Evolutionary conservation across 1,284 basidiomycete species (phyloP).

Genomic region (Termitomyces sp.): DNA sequence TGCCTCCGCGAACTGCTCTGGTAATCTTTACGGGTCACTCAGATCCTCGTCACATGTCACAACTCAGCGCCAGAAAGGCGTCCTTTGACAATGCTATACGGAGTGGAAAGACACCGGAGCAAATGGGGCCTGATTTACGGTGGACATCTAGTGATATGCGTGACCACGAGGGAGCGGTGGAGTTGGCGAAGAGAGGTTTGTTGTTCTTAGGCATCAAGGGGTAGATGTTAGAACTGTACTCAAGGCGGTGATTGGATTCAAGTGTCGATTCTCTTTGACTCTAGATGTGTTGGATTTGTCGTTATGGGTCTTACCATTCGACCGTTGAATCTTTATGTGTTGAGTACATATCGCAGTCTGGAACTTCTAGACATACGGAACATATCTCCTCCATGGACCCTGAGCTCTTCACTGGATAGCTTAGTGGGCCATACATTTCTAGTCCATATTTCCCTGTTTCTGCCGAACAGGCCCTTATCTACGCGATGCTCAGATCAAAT

Average conservation of each 20-base stretch:
- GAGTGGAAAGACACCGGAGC: conserved; percentile 45
- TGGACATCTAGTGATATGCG: conserved; percentile 79
- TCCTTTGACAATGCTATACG: conserved; percentile 71
- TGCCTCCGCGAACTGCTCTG: conserved; percentile 77
- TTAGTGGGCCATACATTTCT: too few species aligned
- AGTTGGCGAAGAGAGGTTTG: conserved; percentile 74
- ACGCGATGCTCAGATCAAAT: too few species aligned
- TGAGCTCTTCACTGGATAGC: too few species aligned
- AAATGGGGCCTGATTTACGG: conserved; percentile 38
- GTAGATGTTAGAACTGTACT: conserved; percentile 1
- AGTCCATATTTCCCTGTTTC: too few species aligned
- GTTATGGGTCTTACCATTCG: too few species aligned
- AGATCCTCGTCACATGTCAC: conserved; percentile 75
- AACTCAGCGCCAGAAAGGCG: conserved; percentile 61
- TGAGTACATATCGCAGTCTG: too few species aligned
- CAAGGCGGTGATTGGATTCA: not conserved
- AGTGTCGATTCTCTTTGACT: not conserved
- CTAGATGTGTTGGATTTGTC: not conserved
- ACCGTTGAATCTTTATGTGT: too few species aligned
- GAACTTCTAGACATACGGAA: too few species aligned
- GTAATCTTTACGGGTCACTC: conserved; percentile 84
- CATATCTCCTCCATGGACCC: too few species aligned
- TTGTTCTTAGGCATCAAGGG: conserved; percentile 76
- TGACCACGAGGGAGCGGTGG: conserved; percentile 73
- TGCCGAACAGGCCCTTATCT: too few species aligned